A percentile compares a stretch with the other conserved stretches of the same genome.
Conservation (phyloP, 768 basidiomycete genomes). For the Hirschioporus abietinus region DNA sequence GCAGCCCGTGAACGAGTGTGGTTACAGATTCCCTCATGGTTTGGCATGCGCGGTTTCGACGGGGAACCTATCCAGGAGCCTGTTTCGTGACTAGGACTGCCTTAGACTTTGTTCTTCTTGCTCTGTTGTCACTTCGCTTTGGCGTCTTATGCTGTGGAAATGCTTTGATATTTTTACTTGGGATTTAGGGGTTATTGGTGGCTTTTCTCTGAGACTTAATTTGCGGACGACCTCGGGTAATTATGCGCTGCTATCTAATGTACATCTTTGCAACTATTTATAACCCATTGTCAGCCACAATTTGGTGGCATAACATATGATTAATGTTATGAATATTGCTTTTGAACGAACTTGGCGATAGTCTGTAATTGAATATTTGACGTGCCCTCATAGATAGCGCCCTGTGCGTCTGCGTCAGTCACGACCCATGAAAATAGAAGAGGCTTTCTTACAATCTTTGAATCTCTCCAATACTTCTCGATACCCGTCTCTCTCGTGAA, state of each 20-base stretch:
- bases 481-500: constrained; percentile 93
- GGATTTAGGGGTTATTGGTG: background rate
- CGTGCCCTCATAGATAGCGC: constrained; percentile 91
- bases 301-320: background rate
- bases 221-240: background rate
- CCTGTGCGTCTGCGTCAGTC: constrained; percentile 35
- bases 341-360: constrained; percentile 88
- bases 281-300: background rate
- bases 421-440: constrained; percentile 7
- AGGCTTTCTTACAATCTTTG: constrained; percentile 73
- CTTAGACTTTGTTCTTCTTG: background rate
- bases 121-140: background rate
- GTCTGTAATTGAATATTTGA: constrained; percentile 98
- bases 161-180: background rate
- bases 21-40: constrained; percentile 58
- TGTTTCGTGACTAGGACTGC: background rate
- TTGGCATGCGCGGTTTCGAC: constrained; percentile 35
- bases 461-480: constrained; percentile 96
- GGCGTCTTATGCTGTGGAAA: background rate
- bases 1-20: constrained; percentile 58
- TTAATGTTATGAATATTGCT: constrained; percentile 58
- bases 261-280: background rate
- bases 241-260: background rate
- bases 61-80: background rate
- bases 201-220: background rate